Evolutionary conservation across 2,329 filamentous ascomycete genomes (phyloP), one percentile per base, ranked within the genome.

Genomic region (Mollisiaceae sp.): DNA sequence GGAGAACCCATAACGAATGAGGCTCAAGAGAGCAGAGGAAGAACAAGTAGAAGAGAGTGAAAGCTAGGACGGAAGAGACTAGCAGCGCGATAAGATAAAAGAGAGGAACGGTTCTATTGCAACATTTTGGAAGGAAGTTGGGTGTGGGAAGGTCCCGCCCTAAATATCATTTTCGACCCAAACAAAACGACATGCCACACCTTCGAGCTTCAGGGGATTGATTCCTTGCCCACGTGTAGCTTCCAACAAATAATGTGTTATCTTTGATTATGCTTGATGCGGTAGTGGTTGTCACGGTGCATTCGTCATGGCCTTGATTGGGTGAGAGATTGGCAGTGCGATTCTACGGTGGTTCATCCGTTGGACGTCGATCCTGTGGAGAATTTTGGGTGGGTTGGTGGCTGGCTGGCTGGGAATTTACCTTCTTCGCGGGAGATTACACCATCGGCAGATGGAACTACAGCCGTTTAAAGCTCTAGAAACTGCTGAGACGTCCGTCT

Each of bases 1-100:
- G 70, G 66, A 65, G 67, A 63, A 62, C 69, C 69, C 69, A 70
- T 72, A 67, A 65, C 41, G 70, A 70, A 64, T 45, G 68, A 67
- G 62, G 64, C 55, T 61, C 59, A 39, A 54, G 50, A 55, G 50
- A 22, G 55, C 32, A 57, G 36, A 57, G 39, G 36, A 50, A n/a
- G 6, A 39, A 22, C 3, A 22, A 57, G 9, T 20, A 8, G 32
- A 32, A 54, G 12, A 54, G 50, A 54, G n/a, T n/a, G 43, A 54
- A 54, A 27, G 24, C 27, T 35, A 24, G 22, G 24, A 54, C 22
- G 45, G 14, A 54, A 54, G 14, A 54, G n/a, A 14, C 5, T 8
- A 14, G 24, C 27, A 43, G 32, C 4, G 61, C n/a, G 20, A 3
- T 35, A 35, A 18, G 14, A 14, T 14, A 8, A 6, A 54, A 54